Conservation (phyloP, 371 early-diverging fungal species). For the Funneliformis caledonium region DNA sequence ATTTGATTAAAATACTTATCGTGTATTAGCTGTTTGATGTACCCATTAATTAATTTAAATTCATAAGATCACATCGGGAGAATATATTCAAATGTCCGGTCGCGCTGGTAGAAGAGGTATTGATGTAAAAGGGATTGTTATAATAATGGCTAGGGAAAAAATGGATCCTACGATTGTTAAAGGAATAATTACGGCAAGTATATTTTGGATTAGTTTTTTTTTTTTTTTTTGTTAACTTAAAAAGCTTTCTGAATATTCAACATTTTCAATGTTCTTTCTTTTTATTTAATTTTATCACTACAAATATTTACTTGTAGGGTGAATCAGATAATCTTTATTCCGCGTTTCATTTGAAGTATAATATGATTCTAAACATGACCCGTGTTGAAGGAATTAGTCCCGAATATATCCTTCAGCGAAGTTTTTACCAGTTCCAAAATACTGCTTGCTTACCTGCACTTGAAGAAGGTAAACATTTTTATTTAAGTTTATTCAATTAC, state of each 20-base stretch:
- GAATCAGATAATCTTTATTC: constrained; percentile 93
- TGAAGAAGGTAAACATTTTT: constrained; percentile 51
- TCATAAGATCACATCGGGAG: constrained; percentile 76
- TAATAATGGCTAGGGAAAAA: constrained; percentile 96
- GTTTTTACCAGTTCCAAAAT: constrained; percentile 98
- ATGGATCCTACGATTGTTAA: constrained; percentile 95
- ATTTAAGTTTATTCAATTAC: neutral
- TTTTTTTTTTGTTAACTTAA: neutral
- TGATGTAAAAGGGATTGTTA: constrained; percentile 98
- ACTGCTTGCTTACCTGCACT: constrained; percentile 81
- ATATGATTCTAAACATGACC: constrained; percentile 98
- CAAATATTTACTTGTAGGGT: constrained; percentile 54
- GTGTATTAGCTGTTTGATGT: neutral
- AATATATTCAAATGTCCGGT: constrained; percentile 99
- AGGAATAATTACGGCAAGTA: constrained; percentile 82
- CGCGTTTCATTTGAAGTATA: constrained; percentile 98
- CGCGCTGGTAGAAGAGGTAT: constrained; percentile 98
- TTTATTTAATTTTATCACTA: neutral
- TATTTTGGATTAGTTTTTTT: neutral
- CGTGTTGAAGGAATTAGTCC: constrained; percentile 97
- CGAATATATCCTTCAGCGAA: constrained; percentile 92
- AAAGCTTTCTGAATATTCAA: neutral
- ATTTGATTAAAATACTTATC: neutral
- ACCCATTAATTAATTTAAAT: neutral
- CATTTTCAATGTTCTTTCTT: neutral